Base-by-base conservation (phyloP, 2,329 filamentous ascomycete genomes). In the Emydomyces testavorans region DNA sequence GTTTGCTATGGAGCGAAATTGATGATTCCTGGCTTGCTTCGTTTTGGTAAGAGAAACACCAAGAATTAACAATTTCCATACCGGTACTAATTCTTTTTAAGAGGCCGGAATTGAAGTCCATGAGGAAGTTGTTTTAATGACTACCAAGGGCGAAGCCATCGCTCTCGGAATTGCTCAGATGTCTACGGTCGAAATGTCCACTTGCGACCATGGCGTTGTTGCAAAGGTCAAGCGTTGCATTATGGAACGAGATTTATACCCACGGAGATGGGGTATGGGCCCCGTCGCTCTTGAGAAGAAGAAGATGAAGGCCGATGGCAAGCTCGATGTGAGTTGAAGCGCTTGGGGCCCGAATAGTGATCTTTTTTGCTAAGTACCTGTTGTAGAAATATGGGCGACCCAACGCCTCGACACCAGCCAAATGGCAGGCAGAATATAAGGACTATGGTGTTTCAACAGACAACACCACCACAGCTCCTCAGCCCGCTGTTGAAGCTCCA, bases 151-250 rank as follows among this genome's bases (percentile, higher is more conserved):
- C 61, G 92, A 98, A 73, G 92, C 92, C 37, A 95, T 98, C 62
- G 92, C 92, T 51, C 79, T 98, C 53, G 92, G 85, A 60, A 94
- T 95, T 61, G 88, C 92, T 15, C 86, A 94, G 68, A 98, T 98
- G 92, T 94, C 88, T 32, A 94, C 89, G 2, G 88, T 95, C 41
- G 92, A 96, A 72, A 85, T 98, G 70, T 87, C 87, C 24, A 90
- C 88, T 28, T 96, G 92, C 70, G 89, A 96, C 65, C 92, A 98
- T 70, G 92, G 92, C 60, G 88, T 95, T 50, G 90, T 96, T 51
- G 92, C 92, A 59, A 96, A 95, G 77, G 87, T 98, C 66, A 98
- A 98, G 82, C 83, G 92, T 61, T 94, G 89, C 70, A 98, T 98
- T 69, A 98, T 98, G 92, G 92, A 98, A 77, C 85, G 92, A 60